phyloP scores from a whole-genome alignment of 306 rosid genomes.

The Quercus glauca region DNA sequence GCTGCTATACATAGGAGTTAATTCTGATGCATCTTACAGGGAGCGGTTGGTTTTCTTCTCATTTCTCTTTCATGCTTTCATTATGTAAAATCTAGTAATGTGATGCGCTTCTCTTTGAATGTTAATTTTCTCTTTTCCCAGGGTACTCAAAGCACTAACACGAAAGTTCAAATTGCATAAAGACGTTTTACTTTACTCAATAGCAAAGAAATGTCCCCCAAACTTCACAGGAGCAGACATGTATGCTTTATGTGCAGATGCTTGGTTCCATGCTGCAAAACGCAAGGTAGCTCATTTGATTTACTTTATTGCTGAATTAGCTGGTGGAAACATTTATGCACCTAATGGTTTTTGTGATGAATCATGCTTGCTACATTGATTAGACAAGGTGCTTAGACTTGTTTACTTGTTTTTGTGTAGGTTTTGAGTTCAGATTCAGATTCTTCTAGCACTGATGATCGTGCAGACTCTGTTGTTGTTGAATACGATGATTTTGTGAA shows the following conservation, averaged over 20 bases:
- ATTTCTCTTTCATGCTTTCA: neutral
- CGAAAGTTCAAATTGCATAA: slow-evolving; percentile 75
- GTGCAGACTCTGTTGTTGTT: slow-evolving; percentile 58
- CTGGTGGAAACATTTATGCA: neutral
- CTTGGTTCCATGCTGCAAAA: slow-evolving; percentile 96
- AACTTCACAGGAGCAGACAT: slow-evolving; percentile 96
- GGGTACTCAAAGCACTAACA: slow-evolving; percentile 91
- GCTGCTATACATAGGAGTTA: slow-evolving; percentile 85
- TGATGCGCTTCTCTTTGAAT: neutral
- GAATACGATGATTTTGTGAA: slow-evolving; percentile 67
- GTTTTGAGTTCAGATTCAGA: slow-evolving; percentile 57
- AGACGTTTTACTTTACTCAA: slow-evolving; percentile 67
- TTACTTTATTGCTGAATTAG: neutral
- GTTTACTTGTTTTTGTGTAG: slow-evolving; percentile 37
- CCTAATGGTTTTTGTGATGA: neutral
- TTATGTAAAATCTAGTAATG: neutral
- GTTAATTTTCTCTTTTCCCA: slow-evolving; percentile 20
- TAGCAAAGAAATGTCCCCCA: slow-evolving; percentile 80
- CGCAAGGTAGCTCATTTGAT: slow-evolving; percentile 50
- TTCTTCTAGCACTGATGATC: slow-evolving; percentile 49
- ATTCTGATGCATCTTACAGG: slow-evolving; percentile 82
- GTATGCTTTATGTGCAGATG: slow-evolving; percentile 97
- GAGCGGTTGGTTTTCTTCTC: slow-evolving; percentile 50
- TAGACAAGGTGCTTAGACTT: slow-evolving; percentile 12
- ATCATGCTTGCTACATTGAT: neutral